Conservation (phyloP, 257 asterid species). For the Nicotiana benthamiana region DNA sequence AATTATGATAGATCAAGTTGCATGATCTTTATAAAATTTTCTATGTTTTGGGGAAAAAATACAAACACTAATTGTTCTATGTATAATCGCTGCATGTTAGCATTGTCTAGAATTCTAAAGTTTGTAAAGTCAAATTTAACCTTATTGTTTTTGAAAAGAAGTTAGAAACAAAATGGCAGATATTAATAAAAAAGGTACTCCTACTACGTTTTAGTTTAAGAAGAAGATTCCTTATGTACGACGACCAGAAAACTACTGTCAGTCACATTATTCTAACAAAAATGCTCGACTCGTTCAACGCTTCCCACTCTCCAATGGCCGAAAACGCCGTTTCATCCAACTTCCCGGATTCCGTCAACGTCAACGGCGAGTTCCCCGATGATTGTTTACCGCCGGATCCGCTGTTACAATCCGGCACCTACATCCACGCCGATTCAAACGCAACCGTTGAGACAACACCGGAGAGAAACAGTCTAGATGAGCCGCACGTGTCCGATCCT, state of each 20-base stretch:
- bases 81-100: background rate
- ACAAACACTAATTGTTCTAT: no score
- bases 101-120: background rate
- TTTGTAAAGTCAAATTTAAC: background rate
- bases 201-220: background rate
- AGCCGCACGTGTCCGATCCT: background rate
- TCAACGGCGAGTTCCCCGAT: background rate
- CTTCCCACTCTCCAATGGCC: constrained; percentile 1
- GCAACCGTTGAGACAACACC: background rate
- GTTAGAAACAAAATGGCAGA: background rate
- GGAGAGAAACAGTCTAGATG: background rate
- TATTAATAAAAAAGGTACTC: background rate
- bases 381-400: constrained; percentile 20
- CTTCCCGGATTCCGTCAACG: background rate
- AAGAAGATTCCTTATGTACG: background rate
- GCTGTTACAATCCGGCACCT: constrained; percentile 21
- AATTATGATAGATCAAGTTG: no score
- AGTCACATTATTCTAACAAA: background rate
- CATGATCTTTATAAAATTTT: no score
- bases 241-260: background rate
- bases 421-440: constrained; percentile 9
- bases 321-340: background rate
- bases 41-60: background rate
- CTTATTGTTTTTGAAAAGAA: background rate
- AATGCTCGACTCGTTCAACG: background rate